Base-by-base conservation (phyloP, 2,329 filamentous ascomycete species). In the Verticillium dahliae region DNA sequence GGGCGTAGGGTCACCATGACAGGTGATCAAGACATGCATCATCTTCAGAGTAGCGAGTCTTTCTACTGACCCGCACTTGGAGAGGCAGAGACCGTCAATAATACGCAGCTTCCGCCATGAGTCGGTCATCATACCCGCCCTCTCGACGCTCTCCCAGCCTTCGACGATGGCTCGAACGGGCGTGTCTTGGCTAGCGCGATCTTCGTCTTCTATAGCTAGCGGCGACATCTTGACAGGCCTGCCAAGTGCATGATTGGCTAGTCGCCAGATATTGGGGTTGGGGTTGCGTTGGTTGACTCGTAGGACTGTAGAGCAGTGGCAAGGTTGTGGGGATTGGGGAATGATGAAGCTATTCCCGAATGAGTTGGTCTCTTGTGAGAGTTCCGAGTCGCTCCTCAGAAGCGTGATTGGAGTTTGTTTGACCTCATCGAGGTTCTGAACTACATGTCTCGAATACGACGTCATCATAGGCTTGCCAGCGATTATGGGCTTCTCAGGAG, bases 121-220 rank as follows among this genome's bases (percentile, higher is more conserved):
- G 0, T 62, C 59, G 1, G 67, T 67, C 64, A 72, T 63, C 33
- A 62, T 66, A 1, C 68, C 68, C 3, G 63, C 62, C 18, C 58
- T 54, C 27, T 72, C 68, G 5, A 72, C 60, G 33, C 63, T 68
- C 18, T 70, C 65, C 70, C 70, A 70, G 6, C 70, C 70, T 35
- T 72, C 66, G 0, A 72, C 1, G 0, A 72, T 13, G 5, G 67
- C 69, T 10, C 69, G 63, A 1, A 72, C 45, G 0, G 70, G 66
- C 6, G 65, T 66, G 22, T 72, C 69, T 22, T 72, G 64, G 5
- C 63, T 65, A n/a, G 62, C 62, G 7, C 62, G 61, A 18, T 71
- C 66, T 4, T 70, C 65, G 35, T 57, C 41, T 22, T 27, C 56
- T 1, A 62, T 39, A 10, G 57, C 34, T 0, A 62, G 60, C 0